Evolutionary conservation across 208 protist species (phyloP), one percentile per base, ranked within the genome.

Genomic region (Polymyxa betae): DNA sequence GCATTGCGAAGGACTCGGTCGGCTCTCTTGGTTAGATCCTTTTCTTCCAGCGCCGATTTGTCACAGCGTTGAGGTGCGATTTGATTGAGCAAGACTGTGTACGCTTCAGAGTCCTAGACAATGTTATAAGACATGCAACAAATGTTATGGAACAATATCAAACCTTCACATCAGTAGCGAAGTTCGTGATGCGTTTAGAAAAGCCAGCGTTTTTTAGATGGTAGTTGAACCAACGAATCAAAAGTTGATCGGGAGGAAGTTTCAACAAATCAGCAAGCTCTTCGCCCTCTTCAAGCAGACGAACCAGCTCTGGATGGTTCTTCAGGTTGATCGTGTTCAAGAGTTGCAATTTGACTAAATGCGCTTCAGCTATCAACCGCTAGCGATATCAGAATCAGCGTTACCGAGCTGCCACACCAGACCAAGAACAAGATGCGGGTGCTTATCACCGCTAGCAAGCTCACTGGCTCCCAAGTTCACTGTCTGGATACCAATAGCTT

Each of bases 171-270:
- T 95, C 94, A 10, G 35, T 60, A 38, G 60, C 88, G 89, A 95
- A 95, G 92, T 95, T 95, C 38, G 44, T 92, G 1, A 94, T 93
- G 32, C 45, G n/a, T 43, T 77, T 46, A 12, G 38, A n/a, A 40
- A 64, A 52, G 1, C 92, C 92, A 44, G 90, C 94, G 12, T 88
- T 93, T 29, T 94, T 94, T 29, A 95, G 52, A 38, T 95, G 94
- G 45, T 96, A 95, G 88, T 95, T 95, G 0, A 95, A 91, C 94
- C 94, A 95, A 68, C 94, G 92, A 60, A 95, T 41, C 16, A 95
- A 72, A 49, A 95, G 93, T 35, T 95, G 45, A 89, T 95, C 94
- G 45, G 94, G 94, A 0, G 93, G 66, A 24, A 95, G 35, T 24
- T 93, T 94, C 38, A 95, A 43, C 20, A 95, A 92, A n/a, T 92